Base-by-base conservation (phyloP, 176 grass and related monocot genomes). In the Aegilops sharonensis region DNA sequence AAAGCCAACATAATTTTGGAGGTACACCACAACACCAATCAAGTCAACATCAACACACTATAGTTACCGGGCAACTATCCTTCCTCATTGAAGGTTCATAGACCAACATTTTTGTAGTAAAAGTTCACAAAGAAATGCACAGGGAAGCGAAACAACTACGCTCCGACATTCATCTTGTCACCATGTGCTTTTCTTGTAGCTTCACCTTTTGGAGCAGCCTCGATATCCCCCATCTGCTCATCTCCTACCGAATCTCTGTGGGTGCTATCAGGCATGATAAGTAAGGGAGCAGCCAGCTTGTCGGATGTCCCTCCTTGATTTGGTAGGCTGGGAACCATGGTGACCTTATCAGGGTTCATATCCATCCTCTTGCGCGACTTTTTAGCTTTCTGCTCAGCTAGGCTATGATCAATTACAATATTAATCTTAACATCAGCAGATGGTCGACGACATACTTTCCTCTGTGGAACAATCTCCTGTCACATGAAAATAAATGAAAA, bases 391-490 rank as follows among this genome's bases (percentile, higher is more conserved):
- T 91, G 80, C 84, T 95, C 59, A 98, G 47, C 47, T 50, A 15
- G 13, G 11, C 47, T 50, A 50, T 50, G 47, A 50, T 50, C 13
- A 50, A 50, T 1, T 5, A 50, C 4, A 14, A 15, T 50, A 50
- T 14, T 13, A 50, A 45, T 45, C 3, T 15, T 13, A 50, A 50
- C 13, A 50, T 15, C 13, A 5, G 47, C 13, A 50, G 47, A 50
- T 75, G 94, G 97, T 20, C 97, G 90, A 60, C 94, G 92, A 29
- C 94, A 99, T 21, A 99, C 94, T 89, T 99, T 99, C 85, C 97
- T 91, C 71, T 96, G 73, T 88, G 97, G 90, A 57, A 99, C 97
- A 81, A 99, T 99, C 81, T 99, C 97, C 97, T 99, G 68, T 17
- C 29, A 40, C 10, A 24, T 21, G 32, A 18, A 70, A 64, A 47